These are phyloP conservation scores for Hanseniaspora valbyensis DNA, from an alignment of 805 yeast genomes.

Conservation along the genomic window DNA sequence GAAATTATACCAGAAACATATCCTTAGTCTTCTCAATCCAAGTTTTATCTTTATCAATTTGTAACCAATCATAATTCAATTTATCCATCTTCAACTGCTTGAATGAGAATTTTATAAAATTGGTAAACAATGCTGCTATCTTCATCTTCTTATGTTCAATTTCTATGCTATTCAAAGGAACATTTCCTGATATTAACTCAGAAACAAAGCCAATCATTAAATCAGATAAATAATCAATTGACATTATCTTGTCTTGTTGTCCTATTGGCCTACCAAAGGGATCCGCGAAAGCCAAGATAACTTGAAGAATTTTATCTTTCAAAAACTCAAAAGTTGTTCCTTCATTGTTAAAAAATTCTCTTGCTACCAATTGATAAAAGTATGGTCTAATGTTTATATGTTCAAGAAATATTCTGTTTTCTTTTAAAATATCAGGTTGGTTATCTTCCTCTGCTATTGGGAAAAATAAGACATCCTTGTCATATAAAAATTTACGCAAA, in stretches of 20 bases:
- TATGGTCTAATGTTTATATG: neutral
- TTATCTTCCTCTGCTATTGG: neutral
- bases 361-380: neutral
- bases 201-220: slow-evolving; percentile 37
- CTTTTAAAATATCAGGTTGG: slow-evolving; percentile 3
- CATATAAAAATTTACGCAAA: neutral
- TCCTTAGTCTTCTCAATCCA: slow-evolving; percentile 20
- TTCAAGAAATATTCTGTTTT: slow-evolving; percentile 4
- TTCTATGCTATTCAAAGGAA: neutral
- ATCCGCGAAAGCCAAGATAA: slow-evolving; percentile 38
- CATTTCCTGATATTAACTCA: neutral
- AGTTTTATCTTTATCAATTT: slow-evolving; percentile 30
- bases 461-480: neutral
- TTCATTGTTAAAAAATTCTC: neutral
- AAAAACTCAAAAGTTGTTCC: slow-evolving; percentile 18
- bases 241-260: slow-evolving; percentile 40
- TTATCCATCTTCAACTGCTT: slow-evolving; percentile 2
- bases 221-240: slow-evolving; percentile 46
- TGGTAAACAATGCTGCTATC: slow-evolving; percentile 1
- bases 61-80: slow-evolving; percentile 23
- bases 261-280: slow-evolving; percentile 64
- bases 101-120: slow-evolving; percentile 5
- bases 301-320: slow-evolving; percentile 18
- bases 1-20: slow-evolving; percentile 27
- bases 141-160: neutral